phyloP scores from a whole-genome alignment of 1,284 basidiomycete species.

The Cerioporus squamosus region DNA sequence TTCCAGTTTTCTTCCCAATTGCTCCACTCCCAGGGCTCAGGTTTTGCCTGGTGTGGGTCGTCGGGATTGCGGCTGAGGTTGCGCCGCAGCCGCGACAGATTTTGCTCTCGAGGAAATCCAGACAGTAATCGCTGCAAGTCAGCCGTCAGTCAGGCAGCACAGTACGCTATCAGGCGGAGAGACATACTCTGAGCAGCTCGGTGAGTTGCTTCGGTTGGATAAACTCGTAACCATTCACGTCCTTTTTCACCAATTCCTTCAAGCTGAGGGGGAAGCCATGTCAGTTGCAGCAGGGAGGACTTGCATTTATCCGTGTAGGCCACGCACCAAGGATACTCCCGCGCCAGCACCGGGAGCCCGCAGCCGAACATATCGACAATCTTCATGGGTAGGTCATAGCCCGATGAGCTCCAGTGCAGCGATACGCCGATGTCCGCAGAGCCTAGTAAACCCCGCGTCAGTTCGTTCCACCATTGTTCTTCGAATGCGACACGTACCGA shows the following conservation, averaged over 20 bases:
- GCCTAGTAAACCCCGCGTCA: conserved; percentile 47
- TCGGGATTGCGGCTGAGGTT: conserved; percentile 39
- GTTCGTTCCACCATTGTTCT: too few species aligned
- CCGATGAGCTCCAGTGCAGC: conserved; percentile 90
- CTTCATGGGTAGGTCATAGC: conserved; percentile 97
- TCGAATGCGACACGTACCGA: conserved; percentile 53
- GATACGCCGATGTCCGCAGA: conserved; percentile 93
- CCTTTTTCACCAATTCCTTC: conserved; percentile 84
- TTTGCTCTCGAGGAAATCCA: conserved; percentile 52
- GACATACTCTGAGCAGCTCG: conserved; percentile 69
- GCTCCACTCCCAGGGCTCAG: conserved; percentile 56
- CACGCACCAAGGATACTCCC: conserved; percentile 83
- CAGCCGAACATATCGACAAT: conserved; percentile 99
- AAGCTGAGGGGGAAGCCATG: conserved; percentile 54
- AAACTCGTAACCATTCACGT: conserved; percentile 85
- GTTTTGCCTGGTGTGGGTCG: conserved; percentile 1
- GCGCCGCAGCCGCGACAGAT: conserved; percentile 52
- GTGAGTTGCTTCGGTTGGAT: conserved; percentile 71
- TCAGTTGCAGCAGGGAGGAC: too few species aligned
- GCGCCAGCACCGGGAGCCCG: conserved; percentile 89
- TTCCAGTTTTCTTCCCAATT: conserved; percentile 90
- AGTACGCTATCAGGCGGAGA: neutral
- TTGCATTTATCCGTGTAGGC: neutral
- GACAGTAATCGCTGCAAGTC: conserved; percentile 44
- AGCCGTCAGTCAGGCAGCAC: neutral